Evolutionary conservation across 1,284 basidiomycete genomes (phyloP).

Genomic region (Cutaneotrichosporon dermatis): DNA sequence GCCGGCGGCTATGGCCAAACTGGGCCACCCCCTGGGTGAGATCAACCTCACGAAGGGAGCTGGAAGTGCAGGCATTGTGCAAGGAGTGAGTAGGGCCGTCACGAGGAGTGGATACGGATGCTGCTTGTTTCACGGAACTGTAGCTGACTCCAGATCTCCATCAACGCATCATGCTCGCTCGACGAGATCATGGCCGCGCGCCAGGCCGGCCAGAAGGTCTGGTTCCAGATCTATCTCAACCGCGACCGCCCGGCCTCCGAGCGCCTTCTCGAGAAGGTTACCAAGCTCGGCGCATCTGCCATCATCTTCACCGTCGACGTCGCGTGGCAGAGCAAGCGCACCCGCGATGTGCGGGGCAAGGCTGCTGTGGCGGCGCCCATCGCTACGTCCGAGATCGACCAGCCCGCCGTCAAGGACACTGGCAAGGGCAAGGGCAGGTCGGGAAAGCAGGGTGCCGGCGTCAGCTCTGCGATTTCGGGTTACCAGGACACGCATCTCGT

Average conservation of each 20-base stretch:
- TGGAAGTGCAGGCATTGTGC: conserved; percentile 67
- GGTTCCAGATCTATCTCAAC: conserved; percentile 84
- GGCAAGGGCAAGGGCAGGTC: background rate
- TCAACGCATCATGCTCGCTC: conserved; percentile 73
- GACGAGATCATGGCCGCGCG: conserved; percentile 52
- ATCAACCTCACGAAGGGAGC: conserved; percentile 74
- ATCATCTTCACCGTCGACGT: conserved; percentile 93
- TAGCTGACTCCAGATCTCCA: conserved; percentile 56
- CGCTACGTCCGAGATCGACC: background rate
- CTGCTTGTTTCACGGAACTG: too few species aligned
- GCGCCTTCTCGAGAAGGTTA: conserved; percentile 56
- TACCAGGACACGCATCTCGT: conserved; percentile 53
- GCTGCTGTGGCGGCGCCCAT: conserved; percentile 20
- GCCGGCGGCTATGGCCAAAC: conserved; percentile 78
- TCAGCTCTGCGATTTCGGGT: conserved; percentile 51
- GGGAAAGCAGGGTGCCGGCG: conserved; percentile 18
- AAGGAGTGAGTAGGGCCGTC: conserved; percentile 58
- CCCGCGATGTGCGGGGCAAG: conserved; percentile 60
- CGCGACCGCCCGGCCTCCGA: conserved; percentile 64
- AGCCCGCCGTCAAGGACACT: too few species aligned
- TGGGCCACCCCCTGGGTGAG: conserved; percentile 86
- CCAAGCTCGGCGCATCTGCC: conserved; percentile 54
- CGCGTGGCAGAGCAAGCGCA: conserved; percentile 78
- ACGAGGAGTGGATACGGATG: too few species aligned
- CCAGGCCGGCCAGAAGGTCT: conserved; percentile 62